Conservation (phyloP, 345 rosid species). For the Angophora floribunda region DNA sequence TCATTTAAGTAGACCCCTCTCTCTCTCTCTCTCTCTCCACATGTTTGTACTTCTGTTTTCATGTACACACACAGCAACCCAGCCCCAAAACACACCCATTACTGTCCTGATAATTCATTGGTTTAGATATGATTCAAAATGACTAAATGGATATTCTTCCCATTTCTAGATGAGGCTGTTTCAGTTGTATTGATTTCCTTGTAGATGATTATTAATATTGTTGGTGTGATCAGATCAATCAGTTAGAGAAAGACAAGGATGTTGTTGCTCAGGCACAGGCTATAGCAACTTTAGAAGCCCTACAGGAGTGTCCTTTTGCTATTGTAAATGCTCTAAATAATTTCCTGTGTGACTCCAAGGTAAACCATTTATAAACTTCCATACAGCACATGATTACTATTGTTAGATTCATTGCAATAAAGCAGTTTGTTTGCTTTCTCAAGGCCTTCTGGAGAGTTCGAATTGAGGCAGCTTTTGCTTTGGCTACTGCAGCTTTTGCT, state of each 20-base stretch:
- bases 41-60: not conserved
- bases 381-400: not conserved
- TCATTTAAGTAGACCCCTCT: not conserved
- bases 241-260: conserved; percentile 93
- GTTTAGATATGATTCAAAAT: not conserved
- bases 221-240: conserved; percentile 52
- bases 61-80: not conserved
- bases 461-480: conserved; percentile 89
- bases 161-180: not conserved
- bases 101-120: not conserved
- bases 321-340: conserved; percentile 70
- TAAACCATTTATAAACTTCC: conserved; percentile 10
- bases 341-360: conserved; percentile 81
- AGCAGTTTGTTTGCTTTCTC: conserved; percentile 7
- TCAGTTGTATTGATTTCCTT: not conserved
- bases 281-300: conserved; percentile 54
- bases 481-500: conserved; percentile 82
- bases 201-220: not conserved
- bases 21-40: not conserved
- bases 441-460: conserved; percentile 99
- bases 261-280: conserved; percentile 97
- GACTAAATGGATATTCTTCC: not conserved
- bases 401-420: not conserved
- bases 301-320: conserved; percentile 70
- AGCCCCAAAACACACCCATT: not conserved